Base-by-base conservation (phyloP, 768 basidiomycete genomes). In the Boletus rubropictus region DNA sequence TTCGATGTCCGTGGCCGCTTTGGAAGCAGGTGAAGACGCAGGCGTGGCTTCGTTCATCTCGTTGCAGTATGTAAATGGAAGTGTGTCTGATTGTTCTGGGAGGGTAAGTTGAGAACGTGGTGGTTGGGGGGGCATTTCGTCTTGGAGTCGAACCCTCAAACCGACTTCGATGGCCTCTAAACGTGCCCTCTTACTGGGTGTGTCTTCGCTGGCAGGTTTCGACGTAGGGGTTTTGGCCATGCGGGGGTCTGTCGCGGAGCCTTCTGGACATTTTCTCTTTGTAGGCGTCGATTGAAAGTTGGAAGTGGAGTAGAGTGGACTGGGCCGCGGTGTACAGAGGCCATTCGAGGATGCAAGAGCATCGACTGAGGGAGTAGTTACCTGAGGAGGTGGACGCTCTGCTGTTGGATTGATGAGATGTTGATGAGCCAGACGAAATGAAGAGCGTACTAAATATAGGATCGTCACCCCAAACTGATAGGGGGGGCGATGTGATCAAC, bases 391-490 rank as follows among this genome's bases (percentile, higher is more conserved):
- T 1, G 40, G 17, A 34, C 0, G 20, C 5, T 1, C 17, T n/a
- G 25, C 57, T 59, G 17, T 20, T 27, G 15, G 21, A 8, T 15
- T 21, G 24, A 27, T 53, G 11, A 48, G 48, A n/a, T 21, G 1
- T 8, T 14, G 9, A 29, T 9, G 24, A 2, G 18, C 18, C 11
- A 17, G 3, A 24, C 5, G 21, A 41, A 33, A 34, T 10, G 28
- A 37, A 11, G 10, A 14, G n/a, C 39, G 12, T 42, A 53, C 57
- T 11, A 39, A 54, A 51, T 15, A 53, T 50, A 18, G 52, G 52
- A 33, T 68, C 59, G 17, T 69, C 61, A 22, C 38, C 56, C 70
- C 70, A 71, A 20, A 52, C 70, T 72, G 48, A 31, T 35, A 43
- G 15, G 41, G 25, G 32, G 43, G 39, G n/a, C 7, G 25, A 29